Base-by-base conservation (phyloP, 495 filamentous ascomycete genomes). In the Parachaetomium inaequale region DNA sequence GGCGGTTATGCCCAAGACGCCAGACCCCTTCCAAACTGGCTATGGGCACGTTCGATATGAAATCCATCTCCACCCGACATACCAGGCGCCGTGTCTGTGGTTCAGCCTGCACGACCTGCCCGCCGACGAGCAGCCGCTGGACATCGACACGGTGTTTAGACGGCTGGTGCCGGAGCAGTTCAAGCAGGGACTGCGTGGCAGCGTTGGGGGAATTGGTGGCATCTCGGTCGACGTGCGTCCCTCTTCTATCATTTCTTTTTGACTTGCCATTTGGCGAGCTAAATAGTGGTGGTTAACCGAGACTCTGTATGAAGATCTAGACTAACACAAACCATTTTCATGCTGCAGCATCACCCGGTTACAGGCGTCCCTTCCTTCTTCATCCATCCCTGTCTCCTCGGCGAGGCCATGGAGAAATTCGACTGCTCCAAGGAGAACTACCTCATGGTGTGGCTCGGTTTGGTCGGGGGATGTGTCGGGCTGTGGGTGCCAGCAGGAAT, bases 301-400 rank as follows among this genome's bases (percentile, higher is more conserved):
- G 65, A 68, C 57, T 67, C 76, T 79, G 68, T 62, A 50, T 63
- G 68, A 64, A 72, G 73, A 68, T 72, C 73, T 70, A 73, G 69
- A 79, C 78, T 80, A 79, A 75, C 67, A 66, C 66, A 70, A 69
- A 74, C 68, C 68, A 72, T 72, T n/a, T 70, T 49, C 2, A 2
- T 43, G 26, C 63, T 66, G 67, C 70, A 92, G 90, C 85, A 93
- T 75, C 90, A 94, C 80, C 91, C 91, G 50, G 74, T 86, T 46
- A 88, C 85, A 59, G 87, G 85, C 59, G 68, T 86, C 51, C 90
- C 91, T 50, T 79, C 84, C 52, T 92, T 89, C 69, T 94, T 92
- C 76, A 77, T 94, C 66, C 91, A 96, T 75, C 91, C 91, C 25
- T 96, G 91, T 78, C 84, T 89, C 70, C 87, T 91, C n/a, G 87